Base-by-base conservation (phyloP, 768 basidiomycete species). In the Boletus patriciae region DNA sequence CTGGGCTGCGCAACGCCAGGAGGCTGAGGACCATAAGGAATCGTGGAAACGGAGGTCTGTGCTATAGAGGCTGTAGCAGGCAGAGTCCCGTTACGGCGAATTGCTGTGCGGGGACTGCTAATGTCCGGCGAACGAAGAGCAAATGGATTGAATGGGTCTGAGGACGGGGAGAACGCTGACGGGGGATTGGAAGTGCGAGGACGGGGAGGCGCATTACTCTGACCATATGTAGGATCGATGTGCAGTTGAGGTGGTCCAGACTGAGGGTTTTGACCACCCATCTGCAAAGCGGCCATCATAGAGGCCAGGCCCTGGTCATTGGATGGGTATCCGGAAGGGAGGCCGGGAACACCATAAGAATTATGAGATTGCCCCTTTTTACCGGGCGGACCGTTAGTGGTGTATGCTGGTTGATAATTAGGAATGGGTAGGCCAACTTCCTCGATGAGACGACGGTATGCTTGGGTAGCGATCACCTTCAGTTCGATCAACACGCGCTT, bases 351-450 rank as follows among this genome's bases (percentile, higher is more conserved):
- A 42, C 83, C 86, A 62, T 80, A 89, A 36, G 78, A 78, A 59
- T 68, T 77, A 63, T 84, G 83, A 37, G 78, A 59, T 36, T 77
- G 74, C 48, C 77, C 73, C 73, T 91, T 91, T 58, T 84, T 81
- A 59, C 80, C 77, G 8, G 83, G 78, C 8, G 85, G 77, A 57
- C 80, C 82, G 58, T 84, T 85, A 27, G 74, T 74, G 16, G 84
- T 78, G 70, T 90, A 92, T 15, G 85, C 85, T 13, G 90, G 86
- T 72, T 92, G 89, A 73, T 91, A 88, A 75, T 87, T 92, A 52
- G 90, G 91, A 46, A 94, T 88, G 7, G 92, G 90, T 43, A 98
- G 75, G 13, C 95, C 94, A 60, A 97, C 94, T 74, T 96, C 95
- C 70, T 97, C 94, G 53, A 97, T 90, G 46, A 98, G 79, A 56